These are phyloP conservation scores for Tetraselmis striata DNA, from an alignment of 139 green algal genomes.

Conservation along the genomic window DNA sequence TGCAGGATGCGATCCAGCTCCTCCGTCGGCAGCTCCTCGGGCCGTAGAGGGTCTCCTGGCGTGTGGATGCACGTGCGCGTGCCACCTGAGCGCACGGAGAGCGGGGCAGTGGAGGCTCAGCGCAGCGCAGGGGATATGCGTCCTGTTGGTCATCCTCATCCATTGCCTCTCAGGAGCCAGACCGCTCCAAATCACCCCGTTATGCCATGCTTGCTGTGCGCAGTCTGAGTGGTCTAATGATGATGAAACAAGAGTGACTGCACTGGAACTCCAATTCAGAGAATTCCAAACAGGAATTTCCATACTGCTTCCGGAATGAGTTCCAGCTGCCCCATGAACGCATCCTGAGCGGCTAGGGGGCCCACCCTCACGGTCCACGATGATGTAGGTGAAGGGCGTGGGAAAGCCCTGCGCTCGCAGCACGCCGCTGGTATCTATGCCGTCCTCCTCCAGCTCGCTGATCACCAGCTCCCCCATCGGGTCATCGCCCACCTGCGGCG, in stretches of 20 bases:
- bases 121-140: too few species aligned
- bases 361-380: slow-evolving; percentile 76
- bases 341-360: too few species aligned
- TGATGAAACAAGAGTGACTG: neutral
- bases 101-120: too few species aligned
- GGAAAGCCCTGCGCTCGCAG: slow-evolving; percentile 47
- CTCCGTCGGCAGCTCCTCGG: slow-evolving; percentile 50
- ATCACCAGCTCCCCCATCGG: slow-evolving; percentile 23
- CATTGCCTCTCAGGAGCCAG: too few species aligned
- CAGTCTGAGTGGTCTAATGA: too few species aligned
- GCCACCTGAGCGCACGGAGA: too few species aligned
- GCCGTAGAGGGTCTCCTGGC: slow-evolving; percentile 54
- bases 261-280: too few species aligned
- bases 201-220: slow-evolving; percentile 1
- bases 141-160: too few species aligned
- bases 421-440: slow-evolving; percentile 68
- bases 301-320: too few species aligned
- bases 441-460: slow-evolving; percentile 76
- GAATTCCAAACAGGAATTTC: too few species aligned
- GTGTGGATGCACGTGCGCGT: slow-evolving; percentile 95
- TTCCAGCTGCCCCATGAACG: too few species aligned
- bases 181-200: too few species aligned
- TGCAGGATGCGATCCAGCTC: slow-evolving; percentile 33
- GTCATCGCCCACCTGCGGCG: slow-evolving; percentile 67
- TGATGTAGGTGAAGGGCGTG: slow-evolving; percentile 98